Evolutionary conservation across 208 protist genomes (phyloP).

Genomic region (Crithidia thermophila): DNA sequence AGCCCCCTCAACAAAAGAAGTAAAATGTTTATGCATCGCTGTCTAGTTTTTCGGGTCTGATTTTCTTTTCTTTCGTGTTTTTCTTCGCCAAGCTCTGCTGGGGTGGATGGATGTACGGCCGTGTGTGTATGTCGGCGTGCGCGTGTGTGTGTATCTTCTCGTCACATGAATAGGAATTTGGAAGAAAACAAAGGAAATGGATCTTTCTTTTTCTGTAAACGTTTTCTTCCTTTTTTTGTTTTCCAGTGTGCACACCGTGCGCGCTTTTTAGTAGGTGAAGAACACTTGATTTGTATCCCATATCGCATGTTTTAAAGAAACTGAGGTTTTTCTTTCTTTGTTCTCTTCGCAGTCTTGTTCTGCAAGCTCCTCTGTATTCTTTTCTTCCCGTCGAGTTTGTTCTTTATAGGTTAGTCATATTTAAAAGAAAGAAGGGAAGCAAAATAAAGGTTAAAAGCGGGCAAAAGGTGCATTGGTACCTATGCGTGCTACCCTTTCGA

Average conservation of each 20-base stretch:
- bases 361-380: too few species aligned
- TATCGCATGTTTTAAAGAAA: too few species aligned
- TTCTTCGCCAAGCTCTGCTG: too few species aligned
- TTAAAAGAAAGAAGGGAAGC: not conserved
- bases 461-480: too few species aligned
- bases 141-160: not conserved
- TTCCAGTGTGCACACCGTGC: not conserved
- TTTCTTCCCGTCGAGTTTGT: slow-evolving; percentile 8
- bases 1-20: slow-evolving; percentile 12
- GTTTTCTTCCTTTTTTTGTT: slow-evolving; percentile 7
- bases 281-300: too few species aligned
- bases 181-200: not conserved
- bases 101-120: too few species aligned
- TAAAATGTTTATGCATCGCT: slow-evolving; percentile 8
- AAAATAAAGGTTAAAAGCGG: not conserved
- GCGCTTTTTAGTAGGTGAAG: slow-evolving; percentile 12
- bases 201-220: too few species aligned
- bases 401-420: slow-evolving; percentile 26
- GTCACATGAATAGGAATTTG: not conserved
- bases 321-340: not conserved
- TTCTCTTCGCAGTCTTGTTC: too few species aligned
- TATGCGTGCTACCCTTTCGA: too few species aligned
- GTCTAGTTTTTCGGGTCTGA: not conserved
- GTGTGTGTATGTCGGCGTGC: too few species aligned
- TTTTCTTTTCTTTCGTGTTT: slow-evolving; percentile 4